phyloP scores from a whole-genome alignment of 179 eudicot genomes.

The Spergularia azorica region DNA sequence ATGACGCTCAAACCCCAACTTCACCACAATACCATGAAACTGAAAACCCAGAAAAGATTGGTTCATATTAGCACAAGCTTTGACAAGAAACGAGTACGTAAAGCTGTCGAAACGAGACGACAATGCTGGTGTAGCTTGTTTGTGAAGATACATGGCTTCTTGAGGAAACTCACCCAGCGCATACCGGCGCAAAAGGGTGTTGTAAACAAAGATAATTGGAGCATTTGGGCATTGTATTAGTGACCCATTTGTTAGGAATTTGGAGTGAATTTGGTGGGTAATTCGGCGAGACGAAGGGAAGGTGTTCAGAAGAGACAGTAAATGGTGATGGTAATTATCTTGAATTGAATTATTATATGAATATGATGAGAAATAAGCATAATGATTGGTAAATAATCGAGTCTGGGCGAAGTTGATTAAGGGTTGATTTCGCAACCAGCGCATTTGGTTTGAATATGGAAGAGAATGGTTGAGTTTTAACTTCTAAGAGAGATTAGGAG shows the following conservation, averaged over 20 bases:
- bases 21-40: constrained; percentile 37
- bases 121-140: constrained; percentile 31
- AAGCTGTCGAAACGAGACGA: constrained; percentile 47
- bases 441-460: constrained; percentile 10
- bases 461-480: neutral
- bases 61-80: constrained; percentile 44
- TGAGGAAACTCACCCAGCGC: constrained; percentile 46
- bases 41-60: constrained; percentile 28
- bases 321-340: constrained; percentile 2
- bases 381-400: neutral
- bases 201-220: constrained; percentile 33
- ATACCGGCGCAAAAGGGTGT: constrained; percentile 50
- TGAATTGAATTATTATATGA: constrained; percentile 10
- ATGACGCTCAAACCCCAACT: constrained; percentile 45
- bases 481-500: neutral
- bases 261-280: constrained; percentile 59
- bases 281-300: constrained; percentile 25
- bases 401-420: constrained; percentile 3
- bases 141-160: constrained; percentile 53
- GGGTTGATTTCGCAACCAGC: constrained; percentile 12
- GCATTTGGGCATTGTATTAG: constrained; percentile 19
- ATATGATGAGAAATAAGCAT: constrained; percentile 17
- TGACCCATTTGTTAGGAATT: constrained; percentile 33
- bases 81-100: constrained; percentile 61
- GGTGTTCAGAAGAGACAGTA: constrained; percentile 27